Conservation (phyloP, 176 grass and related monocot species). For the Bothriochloa decipiens region DNA sequence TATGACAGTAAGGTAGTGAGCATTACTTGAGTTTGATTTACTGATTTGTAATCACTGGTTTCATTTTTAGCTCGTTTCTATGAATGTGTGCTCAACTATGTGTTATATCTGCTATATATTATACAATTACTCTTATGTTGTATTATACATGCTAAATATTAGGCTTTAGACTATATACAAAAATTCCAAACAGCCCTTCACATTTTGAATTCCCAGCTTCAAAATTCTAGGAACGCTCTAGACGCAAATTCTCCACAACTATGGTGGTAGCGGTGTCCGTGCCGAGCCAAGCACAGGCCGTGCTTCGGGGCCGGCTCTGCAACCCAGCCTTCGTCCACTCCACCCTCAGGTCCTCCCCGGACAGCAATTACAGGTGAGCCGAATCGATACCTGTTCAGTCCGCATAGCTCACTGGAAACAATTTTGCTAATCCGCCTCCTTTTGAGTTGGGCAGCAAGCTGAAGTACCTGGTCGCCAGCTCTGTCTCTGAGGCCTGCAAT, state of each 20-base stretch:
- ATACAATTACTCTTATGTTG: too few species aligned
- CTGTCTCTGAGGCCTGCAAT: slow-evolving; percentile 78
- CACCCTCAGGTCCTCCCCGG: slow-evolving; percentile 58
- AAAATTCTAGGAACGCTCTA: not conserved
- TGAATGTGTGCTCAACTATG: not conserved
- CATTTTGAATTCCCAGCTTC: not conserved
- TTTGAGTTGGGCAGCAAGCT: slow-evolving; percentile 58
- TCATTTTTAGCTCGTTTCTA: not conserved
- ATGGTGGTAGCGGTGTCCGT: slow-evolving; percentile 37
- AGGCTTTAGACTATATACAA: too few species aligned
- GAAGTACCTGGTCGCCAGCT: slow-evolving; percentile 75
- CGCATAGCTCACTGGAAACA: not conserved
- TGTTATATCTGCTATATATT: too few species aligned
- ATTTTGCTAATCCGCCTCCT: not conserved
- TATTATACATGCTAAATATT: too few species aligned
- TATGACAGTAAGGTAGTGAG: not conserved
- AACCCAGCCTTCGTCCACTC: slow-evolving; percentile 63
- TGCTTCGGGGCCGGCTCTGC: slow-evolving; percentile 66
- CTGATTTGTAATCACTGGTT: not conserved
- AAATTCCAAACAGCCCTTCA: not conserved
- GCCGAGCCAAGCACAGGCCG: slow-evolving; percentile 52
- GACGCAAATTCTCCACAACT: not conserved
- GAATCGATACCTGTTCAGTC: not conserved
- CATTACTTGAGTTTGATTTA: not conserved
- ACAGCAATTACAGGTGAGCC: slow-evolving; percentile 78